A percentile compares a stretch with the other conserved stretches of the same genome.
These are phyloP conservation scores for Fusarium siculi DNA, from an alignment of 2,329 filamentous ascomycete genomes.

Conservation along the genomic window DNA sequence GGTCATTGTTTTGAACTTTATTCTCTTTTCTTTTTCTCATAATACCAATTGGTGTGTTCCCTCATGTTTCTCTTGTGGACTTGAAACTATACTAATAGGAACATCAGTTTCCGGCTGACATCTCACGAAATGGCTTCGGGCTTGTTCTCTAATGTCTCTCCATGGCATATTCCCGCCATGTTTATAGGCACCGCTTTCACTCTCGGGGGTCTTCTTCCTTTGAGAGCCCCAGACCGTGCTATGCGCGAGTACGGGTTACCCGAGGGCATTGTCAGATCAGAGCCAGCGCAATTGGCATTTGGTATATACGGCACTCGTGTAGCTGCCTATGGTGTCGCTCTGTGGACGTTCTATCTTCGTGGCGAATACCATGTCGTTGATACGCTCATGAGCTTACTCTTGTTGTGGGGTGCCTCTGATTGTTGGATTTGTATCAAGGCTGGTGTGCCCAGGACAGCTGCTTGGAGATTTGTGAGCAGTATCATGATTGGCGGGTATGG, in stretches of 20 bases:
- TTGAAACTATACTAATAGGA: background rate
- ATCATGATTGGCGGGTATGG: slow-evolving; percentile 33
- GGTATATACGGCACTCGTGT: slow-evolving; percentile 39
- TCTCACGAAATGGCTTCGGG: slow-evolving; percentile 22
- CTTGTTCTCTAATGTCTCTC: slow-evolving; percentile 22
- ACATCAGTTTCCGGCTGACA: background rate
- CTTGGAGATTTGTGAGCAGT: slow-evolving; percentile 24
- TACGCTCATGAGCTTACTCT: slow-evolving; percentile 34
- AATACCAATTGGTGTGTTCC: background rate
- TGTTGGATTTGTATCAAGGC: slow-evolving; percentile 41
- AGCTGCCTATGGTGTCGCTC: slow-evolving; percentile 31
- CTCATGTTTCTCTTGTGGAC: background rate
- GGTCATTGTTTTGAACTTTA: background rate
- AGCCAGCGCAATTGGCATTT: slow-evolving; percentile 47
- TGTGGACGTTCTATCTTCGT: slow-evolving; percentile 40
- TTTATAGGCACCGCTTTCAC: slow-evolving; percentile 46
- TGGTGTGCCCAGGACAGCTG: slow-evolving; percentile 21
- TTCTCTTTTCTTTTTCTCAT: background rate
- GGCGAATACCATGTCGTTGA: slow-evolving; percentile 33
- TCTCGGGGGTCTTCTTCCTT: slow-evolving; percentile 48
- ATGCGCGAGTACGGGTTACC: slow-evolving; percentile 50
- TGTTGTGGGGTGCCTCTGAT: slow-evolving; percentile 33
- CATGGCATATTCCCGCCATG: slow-evolving; percentile 43
- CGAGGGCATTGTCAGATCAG: slow-evolving; percentile 44
- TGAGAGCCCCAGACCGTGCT: slow-evolving; percentile 46